Evolutionary conservation across 371 early-diverging fungal species (phyloP), one percentile per base, ranked within the genome.

Genomic region (Lichtheimia ramosa): DNA sequence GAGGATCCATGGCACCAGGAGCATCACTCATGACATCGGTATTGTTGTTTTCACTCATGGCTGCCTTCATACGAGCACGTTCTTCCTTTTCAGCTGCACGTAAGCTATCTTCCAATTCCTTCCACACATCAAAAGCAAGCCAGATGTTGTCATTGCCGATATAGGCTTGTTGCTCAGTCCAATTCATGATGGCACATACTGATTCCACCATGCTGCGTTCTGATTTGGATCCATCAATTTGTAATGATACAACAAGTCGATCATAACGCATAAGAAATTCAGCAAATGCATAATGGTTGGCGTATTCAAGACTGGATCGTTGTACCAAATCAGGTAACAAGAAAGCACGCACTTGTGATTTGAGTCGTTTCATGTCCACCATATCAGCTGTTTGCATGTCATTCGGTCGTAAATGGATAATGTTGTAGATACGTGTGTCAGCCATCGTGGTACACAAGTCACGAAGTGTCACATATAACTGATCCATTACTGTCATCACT

Each of bases 401-500:
- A 55, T 91, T 89, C 3, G 92, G 90, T 46, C 87, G 83, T 53
- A 97, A 74, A 73, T 92, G 92, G 66, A 93, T 79, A 52, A 96
- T 72, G 63, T 91, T 91, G 91, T 96, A 96, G 15, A 92, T 78
- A 41, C 88, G 85, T 0, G 96, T 93, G 56, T 92, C 92, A 14
- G 81, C 71, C 59, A 91, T 82, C 3, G 91, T 86, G 23, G 75
- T 76, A 42, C 86, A 81, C 13, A 93, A 62, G 59, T 92, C 89
- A 24, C 85, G 81, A 1, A 92, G 63, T 0, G 90, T 85, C 54
- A 72, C 72, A 62, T 83, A 79, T 10, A 93, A 68, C 46, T 92
- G 89, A 48, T 84, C 83, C 48, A 87, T 63, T 43, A 88, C 85
- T 0, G 92, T 89, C 20, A 82, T 82, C 20, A 87, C 86, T 51